phyloP scores from a whole-genome alignment of 352 stramenopile species.

The Pythium scleroteichum region DNA sequence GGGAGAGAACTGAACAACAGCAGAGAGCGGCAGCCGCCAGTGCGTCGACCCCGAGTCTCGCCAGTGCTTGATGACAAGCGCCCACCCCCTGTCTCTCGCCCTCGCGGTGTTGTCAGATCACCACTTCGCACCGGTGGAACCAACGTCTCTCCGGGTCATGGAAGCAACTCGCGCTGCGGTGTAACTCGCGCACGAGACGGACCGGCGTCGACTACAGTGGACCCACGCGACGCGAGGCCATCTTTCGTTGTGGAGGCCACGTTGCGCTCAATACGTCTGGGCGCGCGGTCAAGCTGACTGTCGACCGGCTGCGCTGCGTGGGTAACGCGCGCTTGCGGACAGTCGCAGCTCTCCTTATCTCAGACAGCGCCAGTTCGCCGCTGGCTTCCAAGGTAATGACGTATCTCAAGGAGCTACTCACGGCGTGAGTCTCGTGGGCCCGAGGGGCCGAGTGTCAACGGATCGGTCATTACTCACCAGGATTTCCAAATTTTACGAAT shows the following conservation, averaged over 20 bases:
- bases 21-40: neutral
- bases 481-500: constrained; percentile 12
- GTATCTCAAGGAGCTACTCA: no score
- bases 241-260: constrained; percentile 1
- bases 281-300: no score
- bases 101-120: constrained; percentile 11
- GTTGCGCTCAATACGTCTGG: no score
- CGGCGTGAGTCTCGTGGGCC: neutral
- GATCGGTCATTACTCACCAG: constrained; percentile 27
- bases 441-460: constrained; percentile 13
- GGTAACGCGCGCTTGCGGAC: neutral
- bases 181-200: constrained; percentile 14
- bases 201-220: neutral
- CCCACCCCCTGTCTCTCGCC: constrained; percentile 1
- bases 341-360: no score
- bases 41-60: constrained; percentile 8
- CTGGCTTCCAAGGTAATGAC: no score
- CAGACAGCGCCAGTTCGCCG: no score
- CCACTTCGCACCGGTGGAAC: neutral
- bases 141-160: constrained; percentile 8
- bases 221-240: neutral
- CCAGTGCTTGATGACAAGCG: constrained; percentile 22
- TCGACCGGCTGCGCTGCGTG: neutral
- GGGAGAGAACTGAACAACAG: neutral
- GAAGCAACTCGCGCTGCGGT: no score